These are phyloP conservation scores for Sporisorium scitamineum DNA, from an alignment of 1,284 basidiomycete genomes.

Conservation along the genomic window DNA sequence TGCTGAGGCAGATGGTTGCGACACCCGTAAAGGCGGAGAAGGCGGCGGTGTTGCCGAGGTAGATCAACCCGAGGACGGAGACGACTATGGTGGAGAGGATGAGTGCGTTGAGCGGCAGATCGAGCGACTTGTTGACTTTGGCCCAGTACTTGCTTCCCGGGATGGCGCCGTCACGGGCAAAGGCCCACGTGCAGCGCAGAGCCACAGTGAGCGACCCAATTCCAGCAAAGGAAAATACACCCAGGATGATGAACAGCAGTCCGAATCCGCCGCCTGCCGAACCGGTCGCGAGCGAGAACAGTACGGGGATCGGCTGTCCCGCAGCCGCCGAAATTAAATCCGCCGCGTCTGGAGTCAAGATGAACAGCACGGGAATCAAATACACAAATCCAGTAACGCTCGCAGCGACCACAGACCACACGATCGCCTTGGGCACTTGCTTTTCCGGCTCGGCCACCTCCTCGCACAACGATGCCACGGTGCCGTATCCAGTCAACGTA, in stretches of 20 bases:
- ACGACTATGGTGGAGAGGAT: constrained; percentile 70
- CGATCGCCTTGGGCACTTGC: constrained; percentile 59
- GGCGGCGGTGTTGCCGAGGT: constrained; percentile 55
- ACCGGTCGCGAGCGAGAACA: constrained; percentile 71
- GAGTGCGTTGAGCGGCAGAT: constrained; percentile 70
- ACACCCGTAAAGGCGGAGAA: constrained; percentile 62
- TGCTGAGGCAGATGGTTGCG: constrained; percentile 53
- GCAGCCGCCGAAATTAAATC: constrained; percentile 70
- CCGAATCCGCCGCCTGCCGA: constrained; percentile 71
- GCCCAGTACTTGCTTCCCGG: constrained; percentile 70
- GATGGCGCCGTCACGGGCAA: constrained; percentile 71
- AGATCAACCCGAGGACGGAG: constrained; percentile 70
- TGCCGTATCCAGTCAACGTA: constrained; percentile 70
- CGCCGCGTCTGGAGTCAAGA: constrained; percentile 70
- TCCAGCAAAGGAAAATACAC: constrained; percentile 71
- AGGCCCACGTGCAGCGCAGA: constrained; percentile 71
- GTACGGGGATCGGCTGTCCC: constrained; percentile 71
- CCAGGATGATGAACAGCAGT: constrained; percentile 71
- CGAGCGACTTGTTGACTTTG: constrained; percentile 69
- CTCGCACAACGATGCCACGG: constrained; percentile 69
- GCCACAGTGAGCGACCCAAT: constrained; percentile 72
- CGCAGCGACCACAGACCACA: constrained; percentile 71
- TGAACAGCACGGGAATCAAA: constrained; percentile 72
- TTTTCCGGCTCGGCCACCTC: constrained; percentile 69
- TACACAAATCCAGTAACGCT: constrained; percentile 71